Conservation (phyloP, 495 filamentous ascomycete species). For the Cercophora sp. region DNA sequence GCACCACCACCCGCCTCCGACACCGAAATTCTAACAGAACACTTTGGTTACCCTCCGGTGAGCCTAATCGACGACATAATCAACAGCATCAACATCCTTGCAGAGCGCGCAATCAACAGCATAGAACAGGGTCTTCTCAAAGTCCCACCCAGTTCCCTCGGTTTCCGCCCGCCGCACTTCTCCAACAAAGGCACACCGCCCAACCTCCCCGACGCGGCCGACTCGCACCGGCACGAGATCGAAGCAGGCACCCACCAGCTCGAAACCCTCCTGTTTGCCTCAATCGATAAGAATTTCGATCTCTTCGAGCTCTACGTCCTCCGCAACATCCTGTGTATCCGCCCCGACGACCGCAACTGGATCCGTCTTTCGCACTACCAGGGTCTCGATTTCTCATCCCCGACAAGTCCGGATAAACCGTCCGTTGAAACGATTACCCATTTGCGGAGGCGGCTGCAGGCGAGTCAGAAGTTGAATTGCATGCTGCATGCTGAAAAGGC, state of each 20-base stretch:
- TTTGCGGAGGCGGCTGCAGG: constrained; percentile 72
- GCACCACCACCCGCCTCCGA: constrained; percentile 35
- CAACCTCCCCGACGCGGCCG: constrained; percentile 33
- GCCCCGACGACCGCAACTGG: constrained; percentile 66
- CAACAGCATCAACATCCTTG: constrained; percentile 87
- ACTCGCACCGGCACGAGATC: constrained; percentile 67
- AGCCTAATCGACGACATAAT: constrained; percentile 96
- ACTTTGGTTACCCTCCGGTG: constrained; percentile 89
- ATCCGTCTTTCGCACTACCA: constrained; percentile 84
- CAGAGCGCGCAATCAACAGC: constrained; percentile 77
- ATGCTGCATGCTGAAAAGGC: constrained; percentile 68
- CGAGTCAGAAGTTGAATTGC: constrained; percentile 73
- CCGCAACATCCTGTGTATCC: constrained; percentile 78
- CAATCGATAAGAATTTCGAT: constrained; percentile 96
- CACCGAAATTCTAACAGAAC: constrained; percentile 85
- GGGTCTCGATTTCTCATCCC: constrained; percentile 34
- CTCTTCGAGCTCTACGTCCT: constrained; percentile 91
- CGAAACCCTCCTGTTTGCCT: constrained; percentile 87
- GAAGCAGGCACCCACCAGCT: constrained; percentile 88
- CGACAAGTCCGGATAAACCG: constrained; percentile 34
- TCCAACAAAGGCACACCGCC: constrained; percentile 28
- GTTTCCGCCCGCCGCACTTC: constrained; percentile 53
- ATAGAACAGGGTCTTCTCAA: constrained; percentile 75
- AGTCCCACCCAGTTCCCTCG: constrained; percentile 67
- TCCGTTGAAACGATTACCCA: constrained; percentile 62